Conservation (phyloP, 2,329 filamentous ascomycete genomes). For the Teratosphaeria nubilosa region DNA sequence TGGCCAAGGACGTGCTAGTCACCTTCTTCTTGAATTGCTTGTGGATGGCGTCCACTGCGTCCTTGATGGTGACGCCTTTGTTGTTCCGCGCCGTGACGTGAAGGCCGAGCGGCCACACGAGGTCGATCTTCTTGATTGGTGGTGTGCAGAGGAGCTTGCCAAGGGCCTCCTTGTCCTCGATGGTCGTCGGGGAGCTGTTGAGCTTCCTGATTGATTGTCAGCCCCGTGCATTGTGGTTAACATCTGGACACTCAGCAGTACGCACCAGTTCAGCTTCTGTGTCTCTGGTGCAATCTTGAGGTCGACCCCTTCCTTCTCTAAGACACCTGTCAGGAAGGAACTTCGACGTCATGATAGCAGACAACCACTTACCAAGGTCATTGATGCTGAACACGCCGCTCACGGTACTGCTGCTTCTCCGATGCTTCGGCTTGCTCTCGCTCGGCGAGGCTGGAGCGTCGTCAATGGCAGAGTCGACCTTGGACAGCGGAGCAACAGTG, state of each 20-base stretch:
- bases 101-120: slow-evolving; percentile 80
- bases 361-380: slow-evolving; percentile 60
- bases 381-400: slow-evolving; percentile 72
- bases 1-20: slow-evolving; percentile 22
- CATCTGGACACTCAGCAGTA: slow-evolving; percentile 4
- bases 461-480: slow-evolving; percentile 86
- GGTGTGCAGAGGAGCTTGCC: slow-evolving; percentile 72
- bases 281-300: slow-evolving; percentile 71
- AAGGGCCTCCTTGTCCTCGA: slow-evolving; percentile 78
- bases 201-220: slow-evolving; percentile 59
- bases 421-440: slow-evolving; percentile 50
- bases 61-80: slow-evolving; percentile 94
- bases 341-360: background rate
- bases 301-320: slow-evolving; percentile 64
- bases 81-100: slow-evolving; percentile 83
- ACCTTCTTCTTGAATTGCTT: slow-evolving; percentile 97
- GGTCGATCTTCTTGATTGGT: slow-evolving; percentile 85
- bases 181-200: slow-evolving; percentile 66
- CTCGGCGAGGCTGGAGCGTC: slow-evolving; percentile 58
- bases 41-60: slow-evolving; percentile 88
- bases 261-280: slow-evolving; percentile 80
- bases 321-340: background rate
- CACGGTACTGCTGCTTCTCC: slow-evolving; percentile 58
- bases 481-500: slow-evolving; percentile 51
- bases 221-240: background rate